Base-by-base conservation (phyloP, 2,329 filamentous ascomycete species). In the Xylariomycetidae sp. region DNA sequence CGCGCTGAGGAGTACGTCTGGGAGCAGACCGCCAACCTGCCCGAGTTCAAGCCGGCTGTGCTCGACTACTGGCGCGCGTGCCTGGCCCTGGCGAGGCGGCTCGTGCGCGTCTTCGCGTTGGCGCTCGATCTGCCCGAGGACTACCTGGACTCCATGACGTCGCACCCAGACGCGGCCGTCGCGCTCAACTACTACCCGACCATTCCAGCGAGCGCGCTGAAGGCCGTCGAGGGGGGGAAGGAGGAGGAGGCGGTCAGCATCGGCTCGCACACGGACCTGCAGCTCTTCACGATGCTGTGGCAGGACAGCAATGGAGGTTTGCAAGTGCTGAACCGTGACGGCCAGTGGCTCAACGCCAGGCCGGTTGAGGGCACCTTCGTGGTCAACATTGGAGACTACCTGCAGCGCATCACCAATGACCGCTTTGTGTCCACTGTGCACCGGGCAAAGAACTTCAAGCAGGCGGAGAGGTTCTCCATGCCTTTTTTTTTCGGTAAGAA, bases 241-340 rank as follows among this genome's bases (percentile, higher is more conserved):
- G 34, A 40, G 10, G 30, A 41, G 22, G 35, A 38, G 12, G 30
- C 42, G 18, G 47, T 58, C 10, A 55, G 56, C 2, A 66, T 65
- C 18, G 61, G 61, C 14, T 59, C 69, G 1, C 69, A 72, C 37
- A 72, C 69, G 7, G 69, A 72, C 38, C 64, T 66, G 16, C 61
- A 67, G 28, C 66, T 66, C 36, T 65, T 71, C 36, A 72, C 67
- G 1, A 66, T 69, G 33, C 54, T 72, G 3, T 59, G 62, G 9
- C 66, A 70, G 30, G 66, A 69, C 30, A 36, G 52, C 4, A 53
- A 53, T 2, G 66, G 63, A 2, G 67, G 67, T 0, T 50, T 71
- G 4, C 63, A 71, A 39, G 66, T 69, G 0, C 48, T 70, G 6
- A 67, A 62, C 33, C 64, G 64, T 17, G 51, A 58, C 4, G 66